Percentiles rank a stretch among this genome's conserved stretches.
Evolutionary conservation across 169 alveolate genomes (phyloP).

Genomic region (Fabrea salina): DNA sequence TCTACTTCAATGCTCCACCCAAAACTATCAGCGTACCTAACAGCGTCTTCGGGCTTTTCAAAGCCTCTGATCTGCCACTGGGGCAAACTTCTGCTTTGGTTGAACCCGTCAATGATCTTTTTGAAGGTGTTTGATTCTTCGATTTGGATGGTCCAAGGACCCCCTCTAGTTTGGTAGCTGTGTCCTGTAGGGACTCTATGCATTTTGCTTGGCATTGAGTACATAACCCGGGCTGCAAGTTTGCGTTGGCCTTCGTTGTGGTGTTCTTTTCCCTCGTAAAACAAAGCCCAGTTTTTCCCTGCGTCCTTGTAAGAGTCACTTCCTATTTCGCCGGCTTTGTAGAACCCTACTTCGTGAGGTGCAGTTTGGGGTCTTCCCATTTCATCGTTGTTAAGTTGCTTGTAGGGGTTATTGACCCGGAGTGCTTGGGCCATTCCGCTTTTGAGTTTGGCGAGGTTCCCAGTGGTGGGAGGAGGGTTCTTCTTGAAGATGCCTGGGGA

Average conservation of each 20-base stretch:
- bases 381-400: neutral
- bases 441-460: neutral
- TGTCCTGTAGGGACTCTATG: neutral
- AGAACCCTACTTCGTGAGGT: neutral
- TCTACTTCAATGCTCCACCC: slow-evolving; percentile 19
- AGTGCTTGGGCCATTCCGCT: neutral
- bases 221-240: neutral
- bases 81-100: neutral
- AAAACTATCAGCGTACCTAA: neutral
- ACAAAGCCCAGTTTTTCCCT: neutral
- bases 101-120: slow-evolving; percentile 15
- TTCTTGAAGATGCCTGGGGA: no score
- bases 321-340: slow-evolving; percentile 24
- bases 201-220: neutral
- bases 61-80: neutral
- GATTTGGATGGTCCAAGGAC: neutral
- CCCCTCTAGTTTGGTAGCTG: neutral
- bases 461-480: no score
- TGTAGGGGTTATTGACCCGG: slow-evolving; percentile 26
- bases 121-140: neutral
- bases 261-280: neutral
- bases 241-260: neutral
- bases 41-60: slow-evolving; percentile 15
- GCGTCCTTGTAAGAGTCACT: neutral
- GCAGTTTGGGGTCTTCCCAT: neutral